These are phyloP conservation scores for Pyrenopolyporus hunteri DNA, from an alignment of 495 filamentous ascomycete genomes.

Conservation along the genomic window DNA sequence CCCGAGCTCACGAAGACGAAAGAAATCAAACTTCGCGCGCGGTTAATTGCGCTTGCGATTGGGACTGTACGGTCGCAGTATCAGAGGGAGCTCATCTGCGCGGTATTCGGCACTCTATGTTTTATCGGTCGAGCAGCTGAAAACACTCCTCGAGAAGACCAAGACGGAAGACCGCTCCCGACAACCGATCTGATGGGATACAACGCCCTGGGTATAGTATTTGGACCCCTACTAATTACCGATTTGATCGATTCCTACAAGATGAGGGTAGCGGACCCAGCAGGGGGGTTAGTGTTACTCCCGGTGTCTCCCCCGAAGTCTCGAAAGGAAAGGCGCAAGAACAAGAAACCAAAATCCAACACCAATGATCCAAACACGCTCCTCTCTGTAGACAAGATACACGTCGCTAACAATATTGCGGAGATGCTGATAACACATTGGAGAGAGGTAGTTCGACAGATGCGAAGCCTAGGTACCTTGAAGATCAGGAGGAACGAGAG, in stretches of 20 bases:
- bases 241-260: constrained; percentile 57
- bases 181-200: constrained; percentile 65
- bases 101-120: constrained; percentile 67
- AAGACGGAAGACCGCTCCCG: constrained; percentile 52
- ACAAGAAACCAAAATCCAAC: constrained; percentile 10
- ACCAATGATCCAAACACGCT: constrained; percentile 12
- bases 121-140: constrained; percentile 61
- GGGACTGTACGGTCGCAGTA: constrained; percentile 60
- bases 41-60: constrained; percentile 69
- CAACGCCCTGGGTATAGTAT: constrained; percentile 65
- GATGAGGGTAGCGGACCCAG: constrained; percentile 47
- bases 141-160: constrained; percentile 53
- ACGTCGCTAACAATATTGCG: constrained; percentile 58
- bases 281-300: constrained; percentile 46
- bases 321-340: constrained; percentile 44
- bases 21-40: constrained; percentile 60
- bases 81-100: constrained; percentile 67
- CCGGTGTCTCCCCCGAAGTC: constrained; percentile 45
- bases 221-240: constrained; percentile 67
- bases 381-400: constrained; percentile 52
- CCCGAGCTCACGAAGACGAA: constrained; percentile 56
- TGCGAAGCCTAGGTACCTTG: constrained; percentile 48
- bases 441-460: constrained; percentile 63
- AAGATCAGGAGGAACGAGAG: constrained; percentile 28
- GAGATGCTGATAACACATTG: constrained; percentile 66